These are phyloP conservation scores for Solanum virginianum DNA, from an alignment of 257 asterid genomes.

Conservation along the genomic window DNA sequence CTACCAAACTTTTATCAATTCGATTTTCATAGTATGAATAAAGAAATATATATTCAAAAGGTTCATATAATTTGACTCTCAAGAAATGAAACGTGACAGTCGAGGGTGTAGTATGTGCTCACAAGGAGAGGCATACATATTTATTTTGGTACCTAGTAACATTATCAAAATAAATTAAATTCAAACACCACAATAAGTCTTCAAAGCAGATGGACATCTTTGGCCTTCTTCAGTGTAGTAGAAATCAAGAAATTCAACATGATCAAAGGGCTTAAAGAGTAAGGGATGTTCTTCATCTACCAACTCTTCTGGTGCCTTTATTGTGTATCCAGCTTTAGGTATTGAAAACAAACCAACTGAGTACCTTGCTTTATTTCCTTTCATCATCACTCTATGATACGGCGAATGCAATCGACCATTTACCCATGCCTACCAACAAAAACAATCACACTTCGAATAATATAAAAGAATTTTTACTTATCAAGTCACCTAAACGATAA, in stretches of 20 bases:
- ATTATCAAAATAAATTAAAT: neutral
- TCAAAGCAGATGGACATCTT: slow-evolving; percentile 19
- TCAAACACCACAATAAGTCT: slow-evolving; percentile 34
- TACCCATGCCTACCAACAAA: slow-evolving; percentile 43
- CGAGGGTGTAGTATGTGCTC: neutral
- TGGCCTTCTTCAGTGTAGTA: slow-evolving; percentile 24
- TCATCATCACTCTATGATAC: slow-evolving; percentile 36
- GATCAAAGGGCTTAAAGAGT: slow-evolving; percentile 40
- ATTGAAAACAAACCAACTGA: slow-evolving; percentile 26
- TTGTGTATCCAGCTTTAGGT: slow-evolving; percentile 17
- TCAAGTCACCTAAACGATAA: neutral
- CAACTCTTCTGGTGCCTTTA: slow-evolving; percentile 34
- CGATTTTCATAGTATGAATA: neutral
- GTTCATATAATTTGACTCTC: neutral
- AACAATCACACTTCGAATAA: neutral
- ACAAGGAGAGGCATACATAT: neutral
- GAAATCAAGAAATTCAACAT: slow-evolving; percentile 26
- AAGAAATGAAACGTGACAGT: too few species aligned
- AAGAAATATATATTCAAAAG: too few species aligned
- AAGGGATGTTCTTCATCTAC: slow-evolving; percentile 43
- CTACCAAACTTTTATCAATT: neutral
- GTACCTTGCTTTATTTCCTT: slow-evolving; percentile 30
- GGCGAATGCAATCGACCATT: slow-evolving; percentile 40
- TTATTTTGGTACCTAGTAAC: neutral
- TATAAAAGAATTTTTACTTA: neutral